phyloP scores from a whole-genome alignment of 768 basidiomycete species.

The Psilocybe tampanensis region DNA sequence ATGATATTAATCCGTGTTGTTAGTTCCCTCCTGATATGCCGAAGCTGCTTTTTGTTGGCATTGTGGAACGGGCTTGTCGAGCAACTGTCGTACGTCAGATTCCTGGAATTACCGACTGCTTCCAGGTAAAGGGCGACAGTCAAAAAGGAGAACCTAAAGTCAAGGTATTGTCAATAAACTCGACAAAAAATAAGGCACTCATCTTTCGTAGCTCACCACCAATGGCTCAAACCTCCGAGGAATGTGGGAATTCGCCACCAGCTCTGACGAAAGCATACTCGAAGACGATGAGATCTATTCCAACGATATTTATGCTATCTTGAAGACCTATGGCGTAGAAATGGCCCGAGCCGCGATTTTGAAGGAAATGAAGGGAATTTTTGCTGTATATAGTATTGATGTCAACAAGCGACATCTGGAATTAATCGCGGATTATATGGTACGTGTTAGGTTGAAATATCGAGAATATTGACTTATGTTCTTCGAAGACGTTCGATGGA shows the following conservation, averaged over 20 bases:
- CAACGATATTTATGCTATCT: conserved; percentile 92
- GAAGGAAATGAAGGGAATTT: conserved; percentile 88
- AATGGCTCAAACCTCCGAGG: conserved; percentile 95
- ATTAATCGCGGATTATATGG: conserved; percentile 99
- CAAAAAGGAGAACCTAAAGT: conserved; percentile 49
- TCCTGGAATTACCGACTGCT: conserved; percentile 85
- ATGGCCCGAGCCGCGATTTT: conserved; percentile 92
- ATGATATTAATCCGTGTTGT: conserved; percentile 8
- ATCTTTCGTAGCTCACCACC: conserved; percentile 61
- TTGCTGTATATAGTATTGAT: conserved; percentile 93
- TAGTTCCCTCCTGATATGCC: conserved; percentile 89
- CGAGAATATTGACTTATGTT: neutral
- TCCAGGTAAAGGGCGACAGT: conserved; percentile 66
- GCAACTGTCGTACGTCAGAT: conserved; percentile 90
- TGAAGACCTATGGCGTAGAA: conserved; percentile 95
- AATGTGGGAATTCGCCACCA: conserved; percentile 76
- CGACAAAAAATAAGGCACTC: conserved; percentile 1
- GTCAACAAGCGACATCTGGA: conserved; percentile 94
- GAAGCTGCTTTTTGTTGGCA: conserved; percentile 91
- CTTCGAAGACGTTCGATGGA: conserved; percentile 88
- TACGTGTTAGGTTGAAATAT: conserved; percentile 37
- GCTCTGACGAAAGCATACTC: conserved; percentile 57
- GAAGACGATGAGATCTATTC: conserved; percentile 85
- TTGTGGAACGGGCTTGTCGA: conserved; percentile 86
- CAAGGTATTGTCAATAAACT: conserved; percentile 39